phyloP scores from a whole-genome alignment of 352 stramenopile genomes.

The Globisporangium takayamanum region DNA sequence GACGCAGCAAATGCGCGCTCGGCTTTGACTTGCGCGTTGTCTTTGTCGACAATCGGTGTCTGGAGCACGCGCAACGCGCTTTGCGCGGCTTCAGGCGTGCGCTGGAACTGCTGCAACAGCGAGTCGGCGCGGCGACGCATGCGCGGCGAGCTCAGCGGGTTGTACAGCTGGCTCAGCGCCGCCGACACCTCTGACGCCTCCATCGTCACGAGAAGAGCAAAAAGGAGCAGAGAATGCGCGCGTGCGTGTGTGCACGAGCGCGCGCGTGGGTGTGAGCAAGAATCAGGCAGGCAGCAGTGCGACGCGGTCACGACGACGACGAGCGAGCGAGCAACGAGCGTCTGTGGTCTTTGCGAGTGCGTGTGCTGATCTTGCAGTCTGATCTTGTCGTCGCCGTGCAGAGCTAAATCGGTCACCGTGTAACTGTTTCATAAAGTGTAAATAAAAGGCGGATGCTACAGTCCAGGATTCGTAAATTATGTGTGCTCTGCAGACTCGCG shows the following conservation, averaged over 20 bases:
- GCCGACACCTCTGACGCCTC: conserved; percentile 44
- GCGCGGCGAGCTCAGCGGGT: conserved; percentile 54
- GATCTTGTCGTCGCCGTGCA: no score
- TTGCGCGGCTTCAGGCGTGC: conserved; percentile 52
- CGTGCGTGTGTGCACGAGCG: no score
- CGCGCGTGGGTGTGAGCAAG: no score
- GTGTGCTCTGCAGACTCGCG: not conserved
- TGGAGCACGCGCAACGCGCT: conserved; percentile 53
- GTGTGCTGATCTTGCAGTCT: no score
- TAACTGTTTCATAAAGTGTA: no score
- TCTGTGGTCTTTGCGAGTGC: no score
- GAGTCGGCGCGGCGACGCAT: conserved; percentile 66
- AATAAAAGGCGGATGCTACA: no score
- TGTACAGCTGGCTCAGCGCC: conserved; percentile 71
- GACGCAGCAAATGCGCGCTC: conserved; percentile 66
- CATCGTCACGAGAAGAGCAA: conserved; percentile 19
- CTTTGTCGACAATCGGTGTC: conserved; percentile 32
- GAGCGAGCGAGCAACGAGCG: no score
- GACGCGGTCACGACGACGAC: no score
- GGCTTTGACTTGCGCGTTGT: conserved; percentile 27
- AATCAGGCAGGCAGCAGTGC: no score
- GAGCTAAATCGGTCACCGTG: no score
- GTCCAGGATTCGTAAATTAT: no score
- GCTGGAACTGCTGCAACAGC: conserved; percentile 68
- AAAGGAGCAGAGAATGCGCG: not conserved